Percentiles rank a stretch among this genome's conserved stretches.
phyloP scores from a whole-genome alignment of 352 stramenopile genomes.

The Globisporangium viniferum region DNA sequence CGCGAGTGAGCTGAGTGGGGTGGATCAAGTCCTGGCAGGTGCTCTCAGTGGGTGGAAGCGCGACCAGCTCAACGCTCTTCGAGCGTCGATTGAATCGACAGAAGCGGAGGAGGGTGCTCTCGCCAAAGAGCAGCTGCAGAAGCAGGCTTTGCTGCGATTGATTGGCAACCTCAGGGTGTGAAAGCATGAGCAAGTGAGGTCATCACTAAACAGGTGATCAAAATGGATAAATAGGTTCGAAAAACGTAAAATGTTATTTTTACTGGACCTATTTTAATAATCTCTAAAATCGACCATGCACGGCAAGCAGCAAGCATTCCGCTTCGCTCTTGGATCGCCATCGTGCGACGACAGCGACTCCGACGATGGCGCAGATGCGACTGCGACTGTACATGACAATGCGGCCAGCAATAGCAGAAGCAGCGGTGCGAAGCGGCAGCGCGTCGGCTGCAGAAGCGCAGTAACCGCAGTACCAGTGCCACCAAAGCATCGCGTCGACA shows the following conservation, averaged over 20 bases:
- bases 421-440: constrained; percentile 7
- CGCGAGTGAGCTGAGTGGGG: background rate
- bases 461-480: background rate
- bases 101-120: background rate
- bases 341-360: background rate
- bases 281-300: background rate
- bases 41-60: background rate
- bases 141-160: background rate
- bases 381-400: background rate
- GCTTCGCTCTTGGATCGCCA: background rate
- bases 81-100: background rate
- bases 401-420: background rate
- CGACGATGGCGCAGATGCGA: background rate
- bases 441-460: background rate
- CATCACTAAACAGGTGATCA: too few relatives aligned
- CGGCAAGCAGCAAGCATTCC: background rate
- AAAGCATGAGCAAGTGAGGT: background rate
- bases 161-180: background rate
- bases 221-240: too few relatives aligned
- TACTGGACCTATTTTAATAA: too few relatives aligned
- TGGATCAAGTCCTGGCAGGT: background rate
- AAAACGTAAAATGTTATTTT: too few relatives aligned
- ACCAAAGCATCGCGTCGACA: background rate
- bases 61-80: background rate
- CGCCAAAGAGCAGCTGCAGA: background rate